Evolutionary conservation across 2,329 filamentous ascomycete species (phyloP), one percentile per base, ranked within the genome.

Genomic region (Epicoccum sorghinum): DNA sequence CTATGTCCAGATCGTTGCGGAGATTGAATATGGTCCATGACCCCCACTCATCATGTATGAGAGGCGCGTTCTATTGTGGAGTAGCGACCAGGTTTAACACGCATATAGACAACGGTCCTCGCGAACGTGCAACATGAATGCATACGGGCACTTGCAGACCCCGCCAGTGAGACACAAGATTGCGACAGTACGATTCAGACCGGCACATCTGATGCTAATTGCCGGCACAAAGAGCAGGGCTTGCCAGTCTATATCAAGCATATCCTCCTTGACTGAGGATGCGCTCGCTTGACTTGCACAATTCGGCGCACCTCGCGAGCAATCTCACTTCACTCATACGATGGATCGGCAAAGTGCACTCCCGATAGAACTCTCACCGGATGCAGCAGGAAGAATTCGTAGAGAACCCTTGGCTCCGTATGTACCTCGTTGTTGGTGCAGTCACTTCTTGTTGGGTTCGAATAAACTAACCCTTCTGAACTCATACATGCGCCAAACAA

Each of bases 51-150:
- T 48, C 39, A 48, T 48, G 45, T 48, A 48, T 48, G 35, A 39
- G 39, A 48, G 45, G 45, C 33, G 45, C 45, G 27, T 44, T 45
- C 36, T 42, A 18, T 23, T 27, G 46, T 46, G 52, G 46, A 45
- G 41, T 18, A 37, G 30, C 36, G 22, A 25, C 46, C 13, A 25
- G 51, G 35, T 22, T 33, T 30, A 30, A 36, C 9, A 38, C 39
- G 18, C 37, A 46, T 36, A 42, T 13, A 49, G 40, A 18, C 45
- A 46, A 46, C 32, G 30, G 41, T 27, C 37, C 40, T 42, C 30
- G 37, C 41, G 37, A 55, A 49, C 46, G 27, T 50, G 46, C 45
- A 54, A 49, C 29, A 35, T 14, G 24, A 44, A 39, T 45, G 51
- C 51, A 54, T 32, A 49, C 40, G 22, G 41, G 40, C 52, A 30